Conservation (phyloP, 306 rosid genomes). For the Nissolia schottii region DNA sequence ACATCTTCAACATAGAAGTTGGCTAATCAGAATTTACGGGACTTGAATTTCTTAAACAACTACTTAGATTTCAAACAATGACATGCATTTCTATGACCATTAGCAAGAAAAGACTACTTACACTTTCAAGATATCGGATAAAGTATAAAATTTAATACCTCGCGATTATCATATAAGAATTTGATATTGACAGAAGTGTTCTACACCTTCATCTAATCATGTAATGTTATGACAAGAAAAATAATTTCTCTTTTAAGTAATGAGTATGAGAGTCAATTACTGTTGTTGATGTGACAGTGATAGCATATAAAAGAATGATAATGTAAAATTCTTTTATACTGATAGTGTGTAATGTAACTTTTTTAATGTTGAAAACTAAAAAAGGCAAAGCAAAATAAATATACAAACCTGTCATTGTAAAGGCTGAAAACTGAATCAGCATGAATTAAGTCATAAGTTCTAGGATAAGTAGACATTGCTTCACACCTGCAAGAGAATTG, state of each 20-base stretch:
- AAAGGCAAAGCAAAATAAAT: not conserved
- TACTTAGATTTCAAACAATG: not conserved
- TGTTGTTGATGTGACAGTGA: no score
- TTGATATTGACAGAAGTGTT: no score
- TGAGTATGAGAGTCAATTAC: no score
- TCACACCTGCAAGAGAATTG: constrained; percentile 63
- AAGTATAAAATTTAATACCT: not conserved
- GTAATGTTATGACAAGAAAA: no score
- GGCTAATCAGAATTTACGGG: not conserved
- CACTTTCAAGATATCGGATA: not conserved
- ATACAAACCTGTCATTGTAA: constrained; percentile 49
- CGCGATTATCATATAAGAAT: no score
- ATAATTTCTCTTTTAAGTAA: no score
- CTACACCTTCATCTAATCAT: no score
- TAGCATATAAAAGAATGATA: no score
- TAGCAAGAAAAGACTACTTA: not conserved
- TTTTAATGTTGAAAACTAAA: not conserved
- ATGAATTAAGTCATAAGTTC: constrained; percentile 81
- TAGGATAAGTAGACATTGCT: constrained; percentile 92
- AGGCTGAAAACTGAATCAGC: constrained; percentile 75
- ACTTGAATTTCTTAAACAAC: not conserved
- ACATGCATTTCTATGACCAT: not conserved
- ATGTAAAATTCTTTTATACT: no score
- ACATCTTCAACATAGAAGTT: constrained; percentile 45
- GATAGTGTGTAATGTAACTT: no score